Percentiles rank a stretch among this genome's conserved stretches.
Conservation (phyloP, 192 early-diverging fungal species). For the Funneliformis geosporum region DNA sequence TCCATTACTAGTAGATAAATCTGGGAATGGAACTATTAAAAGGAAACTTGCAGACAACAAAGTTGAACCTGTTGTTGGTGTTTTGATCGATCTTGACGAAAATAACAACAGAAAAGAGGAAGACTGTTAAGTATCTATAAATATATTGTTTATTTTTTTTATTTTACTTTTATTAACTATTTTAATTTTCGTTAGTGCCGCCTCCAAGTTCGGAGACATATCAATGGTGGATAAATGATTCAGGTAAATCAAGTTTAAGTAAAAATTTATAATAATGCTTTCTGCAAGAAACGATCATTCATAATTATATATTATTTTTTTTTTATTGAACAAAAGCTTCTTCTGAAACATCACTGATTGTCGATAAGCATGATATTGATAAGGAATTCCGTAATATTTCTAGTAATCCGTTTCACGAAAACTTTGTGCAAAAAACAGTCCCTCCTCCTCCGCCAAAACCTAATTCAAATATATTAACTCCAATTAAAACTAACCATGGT, state of each 20-base stretch:
- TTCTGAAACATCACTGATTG: background rate
- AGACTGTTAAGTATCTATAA: constrained; percentile 1
- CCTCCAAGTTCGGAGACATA: constrained; percentile 52
- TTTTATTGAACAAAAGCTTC: background rate
- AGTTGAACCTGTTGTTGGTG: background rate
- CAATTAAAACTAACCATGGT: background rate
- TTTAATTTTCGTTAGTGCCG: constrained; percentile 39
- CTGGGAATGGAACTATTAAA: too few relatives aligned
- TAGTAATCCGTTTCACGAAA: constrained; percentile 6
- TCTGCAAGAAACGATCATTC: too few relatives aligned
- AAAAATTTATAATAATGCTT: background rate
- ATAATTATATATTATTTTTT: background rate
- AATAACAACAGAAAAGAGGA: background rate
- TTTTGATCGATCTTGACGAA: constrained; percentile 23
- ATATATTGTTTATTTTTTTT: background rate
- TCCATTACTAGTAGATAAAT: background rate
- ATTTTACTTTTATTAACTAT: background rate
- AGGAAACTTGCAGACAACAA: background rate
- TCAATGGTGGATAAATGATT: constrained; percentile 58
- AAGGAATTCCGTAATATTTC: background rate
- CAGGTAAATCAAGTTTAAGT: constrained; percentile 16
- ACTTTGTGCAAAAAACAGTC: background rate
- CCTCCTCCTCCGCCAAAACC: background rate
- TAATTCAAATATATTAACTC: background rate
- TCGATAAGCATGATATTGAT: background rate